Percentiles rank a stretch among this genome's conserved stretches.
These are phyloP conservation scores for Coelastrella sp. DNA, from an alignment of 139 green algal species.

Conservation along the genomic window DNA sequence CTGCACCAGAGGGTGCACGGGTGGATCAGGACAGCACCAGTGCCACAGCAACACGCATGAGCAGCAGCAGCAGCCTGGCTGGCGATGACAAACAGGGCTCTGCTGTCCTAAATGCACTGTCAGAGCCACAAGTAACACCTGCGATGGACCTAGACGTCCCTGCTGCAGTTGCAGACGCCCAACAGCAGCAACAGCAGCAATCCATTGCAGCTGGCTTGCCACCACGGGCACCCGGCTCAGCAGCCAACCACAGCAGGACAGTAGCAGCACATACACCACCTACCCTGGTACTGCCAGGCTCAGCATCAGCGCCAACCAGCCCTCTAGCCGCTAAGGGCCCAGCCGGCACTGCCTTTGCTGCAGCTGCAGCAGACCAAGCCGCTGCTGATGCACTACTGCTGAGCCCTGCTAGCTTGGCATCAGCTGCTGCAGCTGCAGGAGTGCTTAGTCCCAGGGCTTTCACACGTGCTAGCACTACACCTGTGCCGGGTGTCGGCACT, in stretches of 20 bases:
- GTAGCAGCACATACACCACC: conserved; percentile 13
- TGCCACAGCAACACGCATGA: neutral
- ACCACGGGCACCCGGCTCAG: neutral
- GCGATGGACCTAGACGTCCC: too few species aligned
- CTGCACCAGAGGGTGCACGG: neutral
- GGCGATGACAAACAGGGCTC: neutral
- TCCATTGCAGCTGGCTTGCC: neutral
- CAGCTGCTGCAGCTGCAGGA: conserved; percentile 22
- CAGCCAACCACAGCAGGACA: conserved; percentile 7
- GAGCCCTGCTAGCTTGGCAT: conserved; percentile 4
- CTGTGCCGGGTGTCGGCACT: conserved; percentile 36
- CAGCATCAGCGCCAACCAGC: conserved; percentile 1
- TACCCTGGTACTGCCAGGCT: neutral
- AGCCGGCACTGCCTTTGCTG: neutral
- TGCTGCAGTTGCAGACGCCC: too few species aligned
- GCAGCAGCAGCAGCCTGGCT: neutral
- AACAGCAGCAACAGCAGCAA: conserved; percentile 28
- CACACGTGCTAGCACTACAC: neutral
- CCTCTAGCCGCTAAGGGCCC: neutral
- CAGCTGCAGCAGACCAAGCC: conserved; percentile 69
- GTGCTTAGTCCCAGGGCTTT: neutral
- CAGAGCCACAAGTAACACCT: too few species aligned
- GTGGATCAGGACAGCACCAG: neutral
- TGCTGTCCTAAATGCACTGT: neutral
- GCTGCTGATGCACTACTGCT: conserved; percentile 82